phyloP scores from a whole-genome alignment of 2,329 filamentous ascomycete species.

The Colletotrichum eremochloae region DNA sequence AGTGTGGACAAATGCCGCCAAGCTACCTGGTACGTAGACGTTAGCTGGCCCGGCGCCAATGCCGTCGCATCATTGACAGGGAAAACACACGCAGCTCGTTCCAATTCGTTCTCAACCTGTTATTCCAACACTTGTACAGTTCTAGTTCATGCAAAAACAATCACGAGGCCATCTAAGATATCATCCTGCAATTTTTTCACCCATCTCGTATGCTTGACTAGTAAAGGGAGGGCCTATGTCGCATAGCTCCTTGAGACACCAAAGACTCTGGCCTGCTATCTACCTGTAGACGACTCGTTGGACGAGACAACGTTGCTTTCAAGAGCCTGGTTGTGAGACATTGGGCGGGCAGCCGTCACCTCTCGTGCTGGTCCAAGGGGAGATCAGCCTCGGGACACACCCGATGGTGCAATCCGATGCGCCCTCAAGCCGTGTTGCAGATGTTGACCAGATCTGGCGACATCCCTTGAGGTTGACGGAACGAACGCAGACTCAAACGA shows the following conservation, averaged over 20 bases:
- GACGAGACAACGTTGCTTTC: conserved; percentile 12
- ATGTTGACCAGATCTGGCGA: not conserved
- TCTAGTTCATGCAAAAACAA: not conserved
- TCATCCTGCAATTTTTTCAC: no score
- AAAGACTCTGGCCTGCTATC: not conserved
- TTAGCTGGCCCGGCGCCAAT: not conserved
- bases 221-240: not conserved
- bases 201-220: not conserved
- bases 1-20: not conserved
- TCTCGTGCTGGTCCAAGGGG: conserved; percentile 24
- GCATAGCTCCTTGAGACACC: not conserved
- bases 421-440: not conserved
- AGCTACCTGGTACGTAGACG: not conserved
- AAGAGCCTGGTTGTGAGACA: conserved; percentile 22
- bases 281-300: not conserved
- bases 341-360: not conserved
- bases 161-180: not conserved
- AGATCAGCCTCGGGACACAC: conserved; percentile 18
- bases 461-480: not conserved
- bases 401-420: conserved; percentile 4
- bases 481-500: not conserved
- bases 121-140: not conserved
- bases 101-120: not conserved
- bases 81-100: not conserved
- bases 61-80: not conserved